Base-by-base conservation (phyloP, 805 yeast species). In the Middelhovenomyces tepae region DNA sequence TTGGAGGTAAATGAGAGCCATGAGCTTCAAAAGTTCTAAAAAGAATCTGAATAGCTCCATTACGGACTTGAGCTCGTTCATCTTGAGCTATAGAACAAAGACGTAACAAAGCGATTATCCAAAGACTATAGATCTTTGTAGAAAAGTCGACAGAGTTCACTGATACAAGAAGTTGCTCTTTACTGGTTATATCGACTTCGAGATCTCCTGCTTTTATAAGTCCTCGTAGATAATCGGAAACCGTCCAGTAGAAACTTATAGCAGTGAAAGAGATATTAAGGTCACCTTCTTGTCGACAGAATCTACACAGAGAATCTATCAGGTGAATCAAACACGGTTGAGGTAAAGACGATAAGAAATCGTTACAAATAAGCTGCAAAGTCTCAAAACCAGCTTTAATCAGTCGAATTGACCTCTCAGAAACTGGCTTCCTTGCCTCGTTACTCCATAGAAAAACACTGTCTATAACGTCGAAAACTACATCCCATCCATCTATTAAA, bases 181-280 rank as follows among this genome's bases (percentile, higher is more conserved):
- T 32, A 26, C 22, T 38, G 14, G 27, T 20, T 6, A 40, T 22
- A 4, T 37, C 40, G 5, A n/a, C 36, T 28, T 36, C 31, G 11
- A 57, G 33, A 9, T 47, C 50, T 2, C 37, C 44, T 13, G 44
- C 46, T 1, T 54, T 48, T 3, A 34, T 16, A 0, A 30, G 7
- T 16, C 29, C 58, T 34, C 75, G 65, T 26, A 78, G 56, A 37
- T 76, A 75, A 47, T 91, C 97, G 45, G 95, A 82, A 3, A 91
- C 73, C 10, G 81, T 55, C 97, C 97, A 89, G 49, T 86, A 87
- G 44, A 86, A 81, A 45, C 95, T 83, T 6, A 86, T 81, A 0
- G 95, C 78, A 31, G 94, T 83, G 51, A 89, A 86, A 0, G 96
- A 83, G 14, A 85, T 82, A 53, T 89, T 89, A 43, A 89, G 55